A percentile compares a stretch with the other conserved stretches of the same genome.
Conservation (phyloP, 139 green algal genomes). For the Chlorella vulgaris region DNA sequence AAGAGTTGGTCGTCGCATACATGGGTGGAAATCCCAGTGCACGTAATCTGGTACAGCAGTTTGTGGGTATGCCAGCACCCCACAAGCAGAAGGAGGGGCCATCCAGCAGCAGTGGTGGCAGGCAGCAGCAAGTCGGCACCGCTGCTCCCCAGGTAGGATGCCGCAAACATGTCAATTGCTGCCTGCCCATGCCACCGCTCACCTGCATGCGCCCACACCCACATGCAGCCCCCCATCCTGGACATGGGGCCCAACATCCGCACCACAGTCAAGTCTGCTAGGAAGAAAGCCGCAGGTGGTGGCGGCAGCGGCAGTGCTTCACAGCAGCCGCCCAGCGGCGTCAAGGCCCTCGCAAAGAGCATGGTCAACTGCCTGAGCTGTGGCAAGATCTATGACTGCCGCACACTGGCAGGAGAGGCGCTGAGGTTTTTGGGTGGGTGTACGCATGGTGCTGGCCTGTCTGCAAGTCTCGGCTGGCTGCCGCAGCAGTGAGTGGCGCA, state of each 20-base stretch:
- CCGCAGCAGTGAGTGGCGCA: not conserved
- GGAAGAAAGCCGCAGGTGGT: not conserved
- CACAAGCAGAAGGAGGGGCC: conserved; percentile 18
- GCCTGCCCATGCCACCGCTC: not conserved
- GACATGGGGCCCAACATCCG: conserved; percentile 35
- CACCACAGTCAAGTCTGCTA: conserved; percentile 2
- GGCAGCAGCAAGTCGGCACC: not conserved
- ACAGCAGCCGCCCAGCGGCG: not conserved
- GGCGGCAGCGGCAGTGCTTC: not conserved
- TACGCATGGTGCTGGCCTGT: not conserved
- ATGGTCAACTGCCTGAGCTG: conserved; percentile 87
- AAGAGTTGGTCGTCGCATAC: conserved; percentile 24
- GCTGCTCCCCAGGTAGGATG: not conserved
- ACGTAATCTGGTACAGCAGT: conserved; percentile 3
- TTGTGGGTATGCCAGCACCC: not conserved
- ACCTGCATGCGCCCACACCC: not conserved
- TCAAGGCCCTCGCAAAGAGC: conserved; percentile 36
- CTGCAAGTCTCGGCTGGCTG: not conserved
- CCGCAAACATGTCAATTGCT: not conserved
- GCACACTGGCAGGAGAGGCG: conserved; percentile 56
- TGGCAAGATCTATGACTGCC: conserved; percentile 87
- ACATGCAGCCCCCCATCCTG: not conserved
- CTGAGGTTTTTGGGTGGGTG: conserved; percentile 66
- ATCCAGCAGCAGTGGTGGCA: not conserved
- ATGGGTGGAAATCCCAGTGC: conserved; percentile 2